These are phyloP conservation scores for Phlebiopsis gigantea DNA, from an alignment of 768 basidiomycete genomes.

Conservation along the genomic window DNA sequence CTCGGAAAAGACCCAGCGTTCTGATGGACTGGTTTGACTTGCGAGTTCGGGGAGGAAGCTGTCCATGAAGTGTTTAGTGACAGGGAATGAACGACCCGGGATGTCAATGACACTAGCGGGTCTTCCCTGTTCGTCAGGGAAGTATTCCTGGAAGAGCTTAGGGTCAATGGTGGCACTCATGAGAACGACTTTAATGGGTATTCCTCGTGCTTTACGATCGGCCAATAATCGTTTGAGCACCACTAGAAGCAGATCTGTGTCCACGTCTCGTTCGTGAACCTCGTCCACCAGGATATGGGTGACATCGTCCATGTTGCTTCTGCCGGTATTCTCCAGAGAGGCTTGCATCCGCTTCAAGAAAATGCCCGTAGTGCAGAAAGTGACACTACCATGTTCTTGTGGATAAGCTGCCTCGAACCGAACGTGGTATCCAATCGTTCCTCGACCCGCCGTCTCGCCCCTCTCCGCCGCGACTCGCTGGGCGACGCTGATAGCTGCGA, in stretches of 20 bases:
- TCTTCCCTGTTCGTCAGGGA: slow-evolving; percentile 52
- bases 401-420: slow-evolving; percentile 83
- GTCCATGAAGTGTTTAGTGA: slow-evolving; percentile 75
- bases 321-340: slow-evolving; percentile 45
- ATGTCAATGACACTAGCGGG: slow-evolving; percentile 73
- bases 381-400: slow-evolving; percentile 75
- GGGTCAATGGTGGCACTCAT: slow-evolving; percentile 98
- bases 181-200: slow-evolving; percentile 79
- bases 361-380: slow-evolving; percentile 91
- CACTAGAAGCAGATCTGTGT: slow-evolving; percentile 85
- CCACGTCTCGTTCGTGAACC: slow-evolving; percentile 93
- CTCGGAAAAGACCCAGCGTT: slow-evolving; percentile 66
- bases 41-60: slow-evolving; percentile 57
- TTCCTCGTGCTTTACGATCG: slow-evolving; percentile 62
- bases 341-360: slow-evolving; percentile 84
- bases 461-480: slow-evolving; percentile 88
- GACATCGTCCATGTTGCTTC: slow-evolving; percentile 58
- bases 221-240: slow-evolving; percentile 80
- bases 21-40: slow-evolving; percentile 16
- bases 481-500: slow-evolving; percentile 90
- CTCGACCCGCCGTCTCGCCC: slow-evolving; percentile 58
- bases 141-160: slow-evolving; percentile 83
- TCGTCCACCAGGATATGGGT: slow-evolving; percentile 94
- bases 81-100: slow-evolving; percentile 91
- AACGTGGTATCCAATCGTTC: slow-evolving; percentile 84